Evolutionary conservation across 345 rosid genomes (phyloP).

Genomic region (Eucalyptus sp.): DNA sequence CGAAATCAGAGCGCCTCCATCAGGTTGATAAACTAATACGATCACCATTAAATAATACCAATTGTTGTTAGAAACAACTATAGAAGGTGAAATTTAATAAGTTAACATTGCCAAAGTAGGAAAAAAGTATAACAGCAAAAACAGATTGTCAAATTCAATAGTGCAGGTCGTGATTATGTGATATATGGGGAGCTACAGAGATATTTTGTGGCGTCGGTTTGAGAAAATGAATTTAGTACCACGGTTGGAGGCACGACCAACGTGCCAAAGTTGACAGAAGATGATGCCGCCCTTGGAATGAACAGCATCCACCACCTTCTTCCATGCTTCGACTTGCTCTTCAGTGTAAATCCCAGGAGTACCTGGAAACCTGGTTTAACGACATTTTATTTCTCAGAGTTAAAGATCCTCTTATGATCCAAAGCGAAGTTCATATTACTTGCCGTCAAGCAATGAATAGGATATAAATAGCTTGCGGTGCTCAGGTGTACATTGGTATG

Average conservation of each 20-base stretch:
- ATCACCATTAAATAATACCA: too few species aligned
- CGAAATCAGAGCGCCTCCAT: too few species aligned
- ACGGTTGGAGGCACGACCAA: constrained; percentile 78
- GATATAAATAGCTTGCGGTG: not conserved
- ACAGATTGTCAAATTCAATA: too few species aligned
- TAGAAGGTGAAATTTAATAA: too few species aligned
- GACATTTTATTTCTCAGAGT: not conserved
- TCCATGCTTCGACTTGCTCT: constrained; percentile 92
- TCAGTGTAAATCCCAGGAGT: constrained; percentile 81
- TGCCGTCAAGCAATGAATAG: not conserved
- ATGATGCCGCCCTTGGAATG: constrained; percentile 70
- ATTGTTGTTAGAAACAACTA: too few species aligned
- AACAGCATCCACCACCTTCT: constrained; percentile 56
- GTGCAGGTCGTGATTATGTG: too few species aligned
- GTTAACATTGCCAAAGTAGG: too few species aligned
- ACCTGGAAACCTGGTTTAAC: constrained; percentile 48
- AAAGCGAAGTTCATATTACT: not conserved
- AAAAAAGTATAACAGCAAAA: too few species aligned
- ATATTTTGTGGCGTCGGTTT: too few species aligned
- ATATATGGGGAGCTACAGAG: too few species aligned
- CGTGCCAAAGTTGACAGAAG: constrained; percentile 93
- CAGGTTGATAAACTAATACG: too few species aligned
- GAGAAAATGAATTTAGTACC: constrained; percentile 7
- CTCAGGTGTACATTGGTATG: not conserved
- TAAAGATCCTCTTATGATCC: not conserved